These are phyloP conservation scores for Apium graveolens DNA, from an alignment of 129 eudicot species.

Conservation along the genomic window DNA sequence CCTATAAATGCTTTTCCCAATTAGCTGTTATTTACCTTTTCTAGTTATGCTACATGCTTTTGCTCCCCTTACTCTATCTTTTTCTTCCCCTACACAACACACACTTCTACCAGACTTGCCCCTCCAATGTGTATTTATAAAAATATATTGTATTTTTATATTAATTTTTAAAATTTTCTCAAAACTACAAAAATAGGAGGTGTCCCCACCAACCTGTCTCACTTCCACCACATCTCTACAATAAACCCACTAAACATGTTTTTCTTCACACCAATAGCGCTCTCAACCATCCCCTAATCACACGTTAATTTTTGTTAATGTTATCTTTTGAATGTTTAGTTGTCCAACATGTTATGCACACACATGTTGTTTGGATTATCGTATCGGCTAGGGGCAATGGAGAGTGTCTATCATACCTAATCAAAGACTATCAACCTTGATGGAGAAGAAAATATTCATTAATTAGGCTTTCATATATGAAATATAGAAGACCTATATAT, in stretches of 20 bases:
- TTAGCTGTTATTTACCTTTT: slow-evolving; percentile 5
- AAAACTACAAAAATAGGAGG: background rate
- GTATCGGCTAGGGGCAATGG: background rate
- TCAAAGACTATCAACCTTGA: background rate
- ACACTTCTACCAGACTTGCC: background rate
- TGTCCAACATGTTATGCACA: background rate
- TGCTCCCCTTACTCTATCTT: slow-evolving; percentile 2
- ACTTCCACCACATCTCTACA: slow-evolving; percentile 7
- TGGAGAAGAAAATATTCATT: background rate
- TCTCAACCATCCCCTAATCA: slow-evolving; percentile 13
- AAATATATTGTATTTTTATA: background rate
- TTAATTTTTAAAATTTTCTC: background rate
- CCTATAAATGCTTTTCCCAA: slow-evolving; percentile 18
- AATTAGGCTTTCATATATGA: background rate
- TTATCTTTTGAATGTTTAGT: background rate
- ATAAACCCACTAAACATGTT: slow-evolving; percentile 13
- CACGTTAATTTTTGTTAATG: background rate
- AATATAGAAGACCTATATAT: background rate
- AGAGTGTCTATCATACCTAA: background rate
- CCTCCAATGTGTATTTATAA: background rate
- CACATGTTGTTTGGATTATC: background rate
- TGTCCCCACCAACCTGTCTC: slow-evolving; percentile 5
- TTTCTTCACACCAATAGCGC: slow-evolving; percentile 15
- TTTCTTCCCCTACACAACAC: background rate
- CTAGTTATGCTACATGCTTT: background rate